A percentile compares a stretch with the other conserved stretches of the same genome.
phyloP scores from a whole-genome alignment of 805 yeast genomes.

The Ogataea angusta region DNA sequence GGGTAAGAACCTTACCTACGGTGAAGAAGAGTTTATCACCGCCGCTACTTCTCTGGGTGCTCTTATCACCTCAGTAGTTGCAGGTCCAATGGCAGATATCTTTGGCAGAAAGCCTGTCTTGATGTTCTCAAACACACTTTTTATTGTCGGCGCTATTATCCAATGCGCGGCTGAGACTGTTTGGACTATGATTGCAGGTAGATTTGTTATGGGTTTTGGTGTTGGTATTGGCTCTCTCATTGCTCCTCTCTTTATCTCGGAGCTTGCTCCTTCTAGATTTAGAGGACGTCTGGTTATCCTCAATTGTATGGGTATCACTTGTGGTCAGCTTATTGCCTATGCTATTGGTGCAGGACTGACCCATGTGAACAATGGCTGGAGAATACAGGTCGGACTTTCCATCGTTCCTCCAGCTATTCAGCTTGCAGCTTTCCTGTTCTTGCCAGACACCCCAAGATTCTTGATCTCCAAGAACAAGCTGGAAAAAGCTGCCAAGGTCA shows the following conservation, averaged over 20 bases:
- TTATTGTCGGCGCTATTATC: slow-evolving; percentile 77
- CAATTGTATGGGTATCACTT: slow-evolving; percentile 86
- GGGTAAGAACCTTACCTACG: slow-evolving; percentile 57
- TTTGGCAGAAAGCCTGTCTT: slow-evolving; percentile 84
- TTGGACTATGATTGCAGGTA: slow-evolving; percentile 90
- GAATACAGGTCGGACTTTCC: slow-evolving; percentile 85
- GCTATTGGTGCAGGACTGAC: slow-evolving; percentile 88
- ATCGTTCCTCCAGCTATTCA: slow-evolving; percentile 84
- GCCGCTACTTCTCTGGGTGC: slow-evolving; percentile 96
- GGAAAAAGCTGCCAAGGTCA: slow-evolving; percentile 64
- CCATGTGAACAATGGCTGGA: slow-evolving; percentile 81
- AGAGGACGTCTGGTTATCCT: slow-evolving; percentile 89
- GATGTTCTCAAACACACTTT: slow-evolving; percentile 76
- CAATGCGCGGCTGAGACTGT: slow-evolving; percentile 79
- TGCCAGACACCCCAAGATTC: slow-evolving; percentile 95
- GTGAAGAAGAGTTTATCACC: slow-evolving; percentile 86
- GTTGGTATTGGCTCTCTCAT: slow-evolving; percentile 93
- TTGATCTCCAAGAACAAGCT: slow-evolving; percentile 67
- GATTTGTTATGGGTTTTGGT: slow-evolving; percentile 93
- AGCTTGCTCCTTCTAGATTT: slow-evolving; percentile 86
- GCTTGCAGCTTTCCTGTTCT: slow-evolving; percentile 69
- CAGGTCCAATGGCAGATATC: slow-evolving; percentile 79
- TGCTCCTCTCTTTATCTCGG: slow-evolving; percentile 91
- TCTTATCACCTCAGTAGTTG: slow-evolving; percentile 67
- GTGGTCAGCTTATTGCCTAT: slow-evolving; percentile 93